Evolutionary conservation across 495 filamentous ascomycete species (phyloP), one percentile per base, ranked within the genome.

Genomic region (Opeltia flavorubescens): DNA sequence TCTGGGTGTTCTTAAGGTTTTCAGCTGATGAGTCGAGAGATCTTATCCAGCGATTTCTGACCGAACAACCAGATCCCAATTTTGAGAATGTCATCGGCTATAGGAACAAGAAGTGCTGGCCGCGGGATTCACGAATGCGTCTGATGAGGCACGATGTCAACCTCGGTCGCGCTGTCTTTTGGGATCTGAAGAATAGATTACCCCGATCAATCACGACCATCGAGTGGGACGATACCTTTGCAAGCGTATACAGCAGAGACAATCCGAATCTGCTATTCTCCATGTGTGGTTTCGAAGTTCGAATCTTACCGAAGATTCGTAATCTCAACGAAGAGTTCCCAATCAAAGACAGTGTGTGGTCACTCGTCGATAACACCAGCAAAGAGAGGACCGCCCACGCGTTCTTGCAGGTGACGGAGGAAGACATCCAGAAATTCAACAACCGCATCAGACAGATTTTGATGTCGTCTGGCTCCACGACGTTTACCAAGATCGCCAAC

Each of bases 61-160:
- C 93, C 1, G 93, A 96, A 60, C 89, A 96, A 54, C 93, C 93
- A 0, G 93, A 99, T 65, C 93, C 93, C 3, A 99, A 99, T 62
- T 99, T 99, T 49, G 93, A 96, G 65, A 99, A 99, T 55, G 93
- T 96, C 34, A 95, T 99, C 53, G 91, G 91, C 0, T 99, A 96
- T 64, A 83, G 84, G 65, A 99, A 94, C 64, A 99, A 96, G 71
- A 99, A 96, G 63, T 99, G 93, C 65, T 99, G 93, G 93, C 93
- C 93, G 15, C 78, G 93, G 44, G 93, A 99, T 60, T 94, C 87
- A 8, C 75, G 93, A 23, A 99, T 99, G 93, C 79, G 93, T 23
- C 65, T 99, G 53, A 99, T 99, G 93, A 80, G 93, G 53, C 93
- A 99, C 62, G 93, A 99, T 70, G 93, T 99, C 50, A 96, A 99